Conservation (phyloP, 306 rosid genomes). For the Cucumis sativus region DNA sequence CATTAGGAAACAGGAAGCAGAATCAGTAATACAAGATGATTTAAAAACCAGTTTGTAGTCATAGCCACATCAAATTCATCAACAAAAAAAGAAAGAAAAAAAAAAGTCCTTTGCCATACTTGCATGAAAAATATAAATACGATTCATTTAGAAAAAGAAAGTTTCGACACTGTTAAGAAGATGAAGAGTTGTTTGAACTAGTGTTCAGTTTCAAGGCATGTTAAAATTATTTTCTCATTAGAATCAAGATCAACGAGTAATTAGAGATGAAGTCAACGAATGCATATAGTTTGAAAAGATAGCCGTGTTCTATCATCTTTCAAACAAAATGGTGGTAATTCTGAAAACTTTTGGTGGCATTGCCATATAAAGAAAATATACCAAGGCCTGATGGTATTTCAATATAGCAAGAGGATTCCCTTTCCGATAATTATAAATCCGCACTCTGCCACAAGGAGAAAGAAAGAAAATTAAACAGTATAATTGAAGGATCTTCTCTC, state of each 20-base stretch:
- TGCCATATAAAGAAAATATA: constrained; percentile 19
- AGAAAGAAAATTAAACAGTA: constrained; percentile 2
- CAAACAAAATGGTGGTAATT: neutral
- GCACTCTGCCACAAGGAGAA: constrained; percentile 41
- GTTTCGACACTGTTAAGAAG: neutral
- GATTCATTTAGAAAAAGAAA: neutral
- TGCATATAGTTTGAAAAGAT: neutral
- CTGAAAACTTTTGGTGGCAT: neutral
- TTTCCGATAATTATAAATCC: constrained; percentile 69
- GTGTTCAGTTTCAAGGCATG: neutral
- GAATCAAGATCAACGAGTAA: neutral
- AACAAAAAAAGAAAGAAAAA: too few relatives aligned
- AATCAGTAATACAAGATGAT: neutral
- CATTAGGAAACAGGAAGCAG: neutral
- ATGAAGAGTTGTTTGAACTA: neutral
- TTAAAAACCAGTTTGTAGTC: neutral
- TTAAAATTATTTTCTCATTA: neutral
- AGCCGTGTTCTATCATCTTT: neutral
- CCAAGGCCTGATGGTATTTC: constrained; percentile 83
- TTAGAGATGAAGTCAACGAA: neutral
- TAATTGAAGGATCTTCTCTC: neutral
- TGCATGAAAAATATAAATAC: neutral
- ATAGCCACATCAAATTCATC: neutral
- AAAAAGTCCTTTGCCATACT: neutral
- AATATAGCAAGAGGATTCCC: constrained; percentile 76